Evolutionary conservation across 495 filamentous ascomycete genomes (phyloP).

Genomic region (Pseudoneurospora amorphoporcata): DNA sequence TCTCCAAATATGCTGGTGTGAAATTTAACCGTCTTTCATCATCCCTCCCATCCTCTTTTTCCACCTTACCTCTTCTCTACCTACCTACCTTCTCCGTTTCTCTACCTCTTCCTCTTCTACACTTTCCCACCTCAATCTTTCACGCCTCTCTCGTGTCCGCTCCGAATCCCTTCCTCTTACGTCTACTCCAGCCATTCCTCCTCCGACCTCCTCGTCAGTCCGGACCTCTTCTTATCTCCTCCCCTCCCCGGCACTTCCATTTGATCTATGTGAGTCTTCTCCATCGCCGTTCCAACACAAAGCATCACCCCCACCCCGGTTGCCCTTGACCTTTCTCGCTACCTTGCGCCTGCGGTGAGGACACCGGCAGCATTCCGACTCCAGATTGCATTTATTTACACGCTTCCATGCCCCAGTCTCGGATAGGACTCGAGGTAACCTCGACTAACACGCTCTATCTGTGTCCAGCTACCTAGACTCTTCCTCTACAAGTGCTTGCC

Average conservation of each 20-base stretch:
- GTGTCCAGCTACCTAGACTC: neutral
- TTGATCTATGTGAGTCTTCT: neutral
- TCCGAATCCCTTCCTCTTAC: neutral
- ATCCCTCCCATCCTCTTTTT: conserved; percentile 7
- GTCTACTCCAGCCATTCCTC: neutral
- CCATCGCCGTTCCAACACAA: neutral
- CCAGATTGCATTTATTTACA: neutral
- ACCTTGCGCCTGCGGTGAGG: neutral
- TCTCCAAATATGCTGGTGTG: neutral
- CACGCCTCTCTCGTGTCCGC: neutral
- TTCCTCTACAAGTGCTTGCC: neutral
- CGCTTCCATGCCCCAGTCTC: neutral
- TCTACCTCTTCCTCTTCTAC: conserved; percentile 7
- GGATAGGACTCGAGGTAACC: neutral
- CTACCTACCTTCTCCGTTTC: conserved; percentile 22
- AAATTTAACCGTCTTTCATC: conserved; percentile 3
- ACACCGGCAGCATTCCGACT: neutral
- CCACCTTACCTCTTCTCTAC: conserved; percentile 3
- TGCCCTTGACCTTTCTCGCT: neutral
- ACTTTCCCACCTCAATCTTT: neutral
- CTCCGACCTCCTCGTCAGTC: neutral
- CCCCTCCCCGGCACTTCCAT: neutral
- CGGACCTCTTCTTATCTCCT: neutral
- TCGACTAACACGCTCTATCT: neutral
- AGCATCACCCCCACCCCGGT: neutral